A percentile compares a stretch with the other conserved stretches of the same genome.
Conservation (phyloP, 805 yeast species). For the Candida hungchunana region DNA sequence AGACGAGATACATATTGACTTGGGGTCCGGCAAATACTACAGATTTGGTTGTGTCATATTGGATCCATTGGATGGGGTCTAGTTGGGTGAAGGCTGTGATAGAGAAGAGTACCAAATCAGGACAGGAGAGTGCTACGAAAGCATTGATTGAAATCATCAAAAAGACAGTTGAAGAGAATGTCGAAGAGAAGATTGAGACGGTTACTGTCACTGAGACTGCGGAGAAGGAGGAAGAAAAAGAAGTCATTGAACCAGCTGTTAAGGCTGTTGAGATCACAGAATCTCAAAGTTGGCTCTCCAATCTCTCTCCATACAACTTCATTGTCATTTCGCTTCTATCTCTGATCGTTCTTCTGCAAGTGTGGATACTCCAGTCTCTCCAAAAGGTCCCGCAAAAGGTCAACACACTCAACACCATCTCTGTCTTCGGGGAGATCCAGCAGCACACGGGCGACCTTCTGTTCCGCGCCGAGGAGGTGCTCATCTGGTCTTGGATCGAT, state of each 20-base stretch:
- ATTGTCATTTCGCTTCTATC: slow-evolving; percentile 10
- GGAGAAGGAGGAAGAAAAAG: slow-evolving; percentile 3
- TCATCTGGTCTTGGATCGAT: slow-evolving; percentile 28
- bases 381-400: slow-evolving; percentile 1
- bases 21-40: slow-evolving; percentile 73
- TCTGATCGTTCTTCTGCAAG: slow-evolving; percentile 15
- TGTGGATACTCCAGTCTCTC: slow-evolving; percentile 12
- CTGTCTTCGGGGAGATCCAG: slow-evolving; percentile 7
- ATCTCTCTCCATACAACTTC: slow-evolving; percentile 11
- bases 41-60: slow-evolving; percentile 57
- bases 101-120: slow-evolving; percentile 78
- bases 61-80: slow-evolving; percentile 83
- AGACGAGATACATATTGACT: slow-evolving; percentile 64
- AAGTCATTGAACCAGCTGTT: not conserved
- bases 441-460: slow-evolving; percentile 9
- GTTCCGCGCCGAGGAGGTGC: slow-evolving; percentile 22
- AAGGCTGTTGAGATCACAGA: not conserved
- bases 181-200: slow-evolving; percentile 12
- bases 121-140: slow-evolving; percentile 64
- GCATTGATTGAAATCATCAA: slow-evolving; percentile 34
- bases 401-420: not conserved
- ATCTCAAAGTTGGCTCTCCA: not conserved
- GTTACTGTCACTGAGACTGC: slow-evolving; percentile 7
- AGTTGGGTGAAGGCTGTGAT: slow-evolving; percentile 91
- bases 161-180: slow-evolving; percentile 24